These are phyloP conservation scores for Ziziphus jujuba DNA, from an alignment of 306 rosid species.

Conservation along the genomic window DNA sequence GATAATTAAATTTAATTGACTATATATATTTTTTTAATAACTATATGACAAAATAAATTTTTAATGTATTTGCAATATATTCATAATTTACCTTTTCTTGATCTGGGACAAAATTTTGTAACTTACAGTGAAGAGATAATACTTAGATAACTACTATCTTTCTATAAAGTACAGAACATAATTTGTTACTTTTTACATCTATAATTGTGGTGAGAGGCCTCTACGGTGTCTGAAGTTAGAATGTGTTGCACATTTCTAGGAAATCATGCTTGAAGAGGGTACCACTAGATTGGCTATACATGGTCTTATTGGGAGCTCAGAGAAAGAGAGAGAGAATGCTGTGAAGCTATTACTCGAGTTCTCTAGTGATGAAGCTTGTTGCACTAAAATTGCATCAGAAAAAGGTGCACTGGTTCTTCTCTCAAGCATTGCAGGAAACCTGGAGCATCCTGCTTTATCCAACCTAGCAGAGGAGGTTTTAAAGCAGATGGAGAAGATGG, in stretches of 20 bases:
- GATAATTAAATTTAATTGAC: too few relatives aligned
- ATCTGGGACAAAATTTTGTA: too few relatives aligned
- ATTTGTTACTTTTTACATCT: neutral
- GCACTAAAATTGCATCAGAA: constrained; percentile 55
- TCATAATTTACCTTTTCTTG: too few relatives aligned
- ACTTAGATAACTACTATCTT: too few relatives aligned
- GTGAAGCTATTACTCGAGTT: constrained; percentile 55
- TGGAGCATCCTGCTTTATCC: constrained; percentile 45
- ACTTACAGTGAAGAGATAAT: too few relatives aligned
- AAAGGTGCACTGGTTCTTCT: constrained; percentile 71
- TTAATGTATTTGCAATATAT: too few relatives aligned
- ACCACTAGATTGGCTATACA: constrained; percentile 56
- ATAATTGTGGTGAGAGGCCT: neutral
- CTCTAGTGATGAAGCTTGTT: constrained; percentile 47
- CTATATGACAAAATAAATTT: too few relatives aligned
- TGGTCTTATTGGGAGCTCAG: constrained; percentile 61
- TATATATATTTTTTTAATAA: too few relatives aligned
- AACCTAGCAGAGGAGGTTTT: constrained; percentile 58
- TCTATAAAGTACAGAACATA: too few relatives aligned
- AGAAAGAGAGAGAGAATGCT: constrained; percentile 60
- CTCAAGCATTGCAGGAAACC: constrained; percentile 45
- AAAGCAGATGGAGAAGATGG: constrained; percentile 47
- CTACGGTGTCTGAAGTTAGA: constrained; percentile 14
- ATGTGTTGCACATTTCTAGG: constrained; percentile 23
- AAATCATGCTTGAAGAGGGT: constrained; percentile 58